These are phyloP conservation scores for Hemisphaericaspora subhashii DNA, from an alignment of 1,139 yeast genomes.

Conservation along the genomic window DNA sequence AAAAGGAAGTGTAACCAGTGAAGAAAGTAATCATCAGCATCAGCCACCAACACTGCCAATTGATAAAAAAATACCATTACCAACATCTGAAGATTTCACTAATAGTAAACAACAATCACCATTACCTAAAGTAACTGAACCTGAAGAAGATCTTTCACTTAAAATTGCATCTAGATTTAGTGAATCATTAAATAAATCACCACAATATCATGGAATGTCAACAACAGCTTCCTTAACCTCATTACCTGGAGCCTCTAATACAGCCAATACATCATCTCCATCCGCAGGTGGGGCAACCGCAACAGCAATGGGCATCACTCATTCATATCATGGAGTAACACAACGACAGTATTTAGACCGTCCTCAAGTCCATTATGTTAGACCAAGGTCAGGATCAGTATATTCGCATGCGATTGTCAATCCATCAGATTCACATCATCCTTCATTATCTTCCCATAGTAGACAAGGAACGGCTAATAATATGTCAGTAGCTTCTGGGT, in stretches of 20 bases:
- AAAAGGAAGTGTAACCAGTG: not conserved
- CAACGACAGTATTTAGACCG: not conserved
- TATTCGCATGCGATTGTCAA: constrained; percentile 5
- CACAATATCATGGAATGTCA: not conserved
- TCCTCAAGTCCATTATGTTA: not conserved
- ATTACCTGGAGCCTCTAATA: not conserved
- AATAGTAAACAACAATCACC: not conserved
- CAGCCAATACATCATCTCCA: not conserved
- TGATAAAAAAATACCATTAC: not conserved
- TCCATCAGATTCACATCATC: not conserved
- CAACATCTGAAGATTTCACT: not conserved
- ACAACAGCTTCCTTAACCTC: not conserved
- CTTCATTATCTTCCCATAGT: not conserved
- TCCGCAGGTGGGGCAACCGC: not conserved
- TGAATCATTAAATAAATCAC: constrained; percentile 1
- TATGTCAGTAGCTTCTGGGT: not conserved
- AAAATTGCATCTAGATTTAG: constrained; percentile 5
- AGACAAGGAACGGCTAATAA: not conserved
- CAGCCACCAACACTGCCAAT: not conserved
- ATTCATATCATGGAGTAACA: constrained; percentile 5
- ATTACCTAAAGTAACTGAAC: no score
- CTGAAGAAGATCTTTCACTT: constrained; percentile 2
- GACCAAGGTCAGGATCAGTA: constrained; percentile 12
- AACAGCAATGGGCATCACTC: constrained; percentile 1
- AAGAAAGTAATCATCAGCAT: not conserved